A percentile compares a stretch with the other conserved stretches of the same genome.
phyloP scores from a whole-genome alignment of 1,284 basidiomycete genomes.

The Mycosarcoma mackinlayi region DNA sequence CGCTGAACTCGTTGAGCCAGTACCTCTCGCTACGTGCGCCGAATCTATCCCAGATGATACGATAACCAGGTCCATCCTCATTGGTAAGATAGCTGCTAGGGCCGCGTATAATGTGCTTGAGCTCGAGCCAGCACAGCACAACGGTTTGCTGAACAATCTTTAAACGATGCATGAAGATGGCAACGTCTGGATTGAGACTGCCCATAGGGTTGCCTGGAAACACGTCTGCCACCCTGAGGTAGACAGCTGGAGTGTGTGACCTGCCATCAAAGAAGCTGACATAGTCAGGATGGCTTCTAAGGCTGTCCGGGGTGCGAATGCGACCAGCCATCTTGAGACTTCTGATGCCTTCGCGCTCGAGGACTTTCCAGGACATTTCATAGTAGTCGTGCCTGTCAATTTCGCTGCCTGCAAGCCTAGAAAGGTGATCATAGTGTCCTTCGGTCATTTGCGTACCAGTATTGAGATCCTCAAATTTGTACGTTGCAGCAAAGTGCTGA shows the following conservation, averaged over 20 bases:
- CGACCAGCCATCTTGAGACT: too few species aligned
- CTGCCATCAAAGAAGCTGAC: slow-evolving; percentile 4
- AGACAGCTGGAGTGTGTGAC: slow-evolving; percentile 2
- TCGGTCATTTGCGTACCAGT: too few species aligned
- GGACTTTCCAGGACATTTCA: too few species aligned
- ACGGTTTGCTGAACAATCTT: not conserved
- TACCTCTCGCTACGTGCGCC: fast-evolving
- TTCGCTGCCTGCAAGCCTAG: too few species aligned
- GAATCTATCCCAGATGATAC: not conserved
- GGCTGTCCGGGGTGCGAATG: not conserved
- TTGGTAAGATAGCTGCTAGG: too few species aligned
- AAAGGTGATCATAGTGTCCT: too few species aligned
- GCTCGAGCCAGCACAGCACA: not conserved
- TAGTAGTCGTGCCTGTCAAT: too few species aligned
- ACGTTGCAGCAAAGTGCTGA: too few species aligned
- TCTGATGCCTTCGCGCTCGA: too few species aligned
- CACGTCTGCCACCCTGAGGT: not conserved
- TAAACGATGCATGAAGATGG: slow-evolving; percentile 15
- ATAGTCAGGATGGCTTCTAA: not conserved
- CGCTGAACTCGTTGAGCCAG: slow-evolving; percentile 9
- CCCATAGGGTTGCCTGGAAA: not conserved
- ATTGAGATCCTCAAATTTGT: too few species aligned
- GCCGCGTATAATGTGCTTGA: slow-evolving; percentile 9
- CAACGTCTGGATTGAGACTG: slow-evolving; percentile 12
- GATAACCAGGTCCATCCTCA: not conserved